Percentiles rank a stretch among this genome's conserved stretches.
Conservation (phyloP, 2,329 filamentous ascomycete species). For the Alternaria consortialis region DNA sequence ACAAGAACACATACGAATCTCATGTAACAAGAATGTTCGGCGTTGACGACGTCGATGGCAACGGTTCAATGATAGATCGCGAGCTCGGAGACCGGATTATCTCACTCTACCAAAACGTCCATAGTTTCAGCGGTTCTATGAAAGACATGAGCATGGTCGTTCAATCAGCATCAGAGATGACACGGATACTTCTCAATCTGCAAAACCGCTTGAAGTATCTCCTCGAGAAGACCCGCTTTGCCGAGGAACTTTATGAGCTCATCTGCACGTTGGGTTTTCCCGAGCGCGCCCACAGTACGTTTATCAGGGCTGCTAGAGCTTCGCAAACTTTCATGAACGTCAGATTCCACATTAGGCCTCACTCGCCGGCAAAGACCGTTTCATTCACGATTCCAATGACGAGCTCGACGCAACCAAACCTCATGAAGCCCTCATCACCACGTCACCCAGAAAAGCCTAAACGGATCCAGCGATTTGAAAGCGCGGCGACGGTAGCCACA, state of each 20-base stretch:
- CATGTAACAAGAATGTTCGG: constrained; percentile 14
- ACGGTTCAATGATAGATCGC: background rate
- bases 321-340: background rate
- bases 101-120: background rate
- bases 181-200: background rate
- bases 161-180: background rate
- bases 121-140: background rate
- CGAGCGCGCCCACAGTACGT: constrained; percentile 11
- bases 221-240: constrained; percentile 11
- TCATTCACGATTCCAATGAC: accelerated
- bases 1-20: background rate
- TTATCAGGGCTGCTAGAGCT: constrained; percentile 7
- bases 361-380: background rate
- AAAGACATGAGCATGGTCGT: constrained; percentile 9
- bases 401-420: background rate
- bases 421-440: background rate
- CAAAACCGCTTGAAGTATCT: constrained; percentile 11
- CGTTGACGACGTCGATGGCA: background rate
- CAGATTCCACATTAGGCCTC: background rate
- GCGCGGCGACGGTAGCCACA: no score
- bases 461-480: no score
- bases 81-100: constrained; percentile 13
- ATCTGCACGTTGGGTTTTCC: constrained; percentile 22
- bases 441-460: background rate
- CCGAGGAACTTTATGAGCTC: constrained; percentile 12